Conservation (phyloP, 306 rosid species). For the Quercus mongolica region DNA sequence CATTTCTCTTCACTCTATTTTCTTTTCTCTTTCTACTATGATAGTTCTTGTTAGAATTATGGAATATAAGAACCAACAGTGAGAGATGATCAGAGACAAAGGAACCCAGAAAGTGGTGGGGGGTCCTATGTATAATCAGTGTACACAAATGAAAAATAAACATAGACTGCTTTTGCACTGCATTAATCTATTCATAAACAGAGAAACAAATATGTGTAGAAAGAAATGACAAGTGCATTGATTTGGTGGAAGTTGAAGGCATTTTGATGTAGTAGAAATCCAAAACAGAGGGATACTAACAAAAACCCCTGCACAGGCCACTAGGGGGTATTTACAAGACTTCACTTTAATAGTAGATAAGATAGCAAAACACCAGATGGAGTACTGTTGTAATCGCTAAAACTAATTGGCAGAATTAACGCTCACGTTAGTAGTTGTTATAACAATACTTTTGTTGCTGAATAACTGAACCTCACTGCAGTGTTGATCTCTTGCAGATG, state of each 20-base stretch:
- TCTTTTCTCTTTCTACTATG: not conserved
- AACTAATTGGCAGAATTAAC: not conserved
- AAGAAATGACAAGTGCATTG: too few relatives aligned
- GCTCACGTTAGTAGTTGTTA: not conserved
- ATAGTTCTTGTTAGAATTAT: not conserved
- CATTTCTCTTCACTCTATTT: conserved; percentile 25
- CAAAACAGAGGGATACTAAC: too few relatives aligned
- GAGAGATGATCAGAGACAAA: not conserved
- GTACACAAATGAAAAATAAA: not conserved
- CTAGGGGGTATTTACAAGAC: not conserved
- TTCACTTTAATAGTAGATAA: not conserved
- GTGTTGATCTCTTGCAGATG: too few relatives aligned
- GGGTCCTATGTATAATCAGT: not conserved
- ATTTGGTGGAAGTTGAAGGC: too few relatives aligned
- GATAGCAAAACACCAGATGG: not conserved
- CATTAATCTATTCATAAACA: too few relatives aligned
- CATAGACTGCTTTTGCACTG: too few relatives aligned
- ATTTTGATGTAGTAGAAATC: too few relatives aligned
- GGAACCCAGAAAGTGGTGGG: conserved; percentile 23
- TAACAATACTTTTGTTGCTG: not conserved
- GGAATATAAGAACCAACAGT: not conserved
- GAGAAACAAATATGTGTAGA: not conserved
- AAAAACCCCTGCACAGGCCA: too few relatives aligned
- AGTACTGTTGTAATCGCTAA: not conserved
- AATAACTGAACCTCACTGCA: not conserved